Evolutionary conservation across 148 eudicot species (phyloP).

Genomic region (Chenopodium suecicum): DNA sequence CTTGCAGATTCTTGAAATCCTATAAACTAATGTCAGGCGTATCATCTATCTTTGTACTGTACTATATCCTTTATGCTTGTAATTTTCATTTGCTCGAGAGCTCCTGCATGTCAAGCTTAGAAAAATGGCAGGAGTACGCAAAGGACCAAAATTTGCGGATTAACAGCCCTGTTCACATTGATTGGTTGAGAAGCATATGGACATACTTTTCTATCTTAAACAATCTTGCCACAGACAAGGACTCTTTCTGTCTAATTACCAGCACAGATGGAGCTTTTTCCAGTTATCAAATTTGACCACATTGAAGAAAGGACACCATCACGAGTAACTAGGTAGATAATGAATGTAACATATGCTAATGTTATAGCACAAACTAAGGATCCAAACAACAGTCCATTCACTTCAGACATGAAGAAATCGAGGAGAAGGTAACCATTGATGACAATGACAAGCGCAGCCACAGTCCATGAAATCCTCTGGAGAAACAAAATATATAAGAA

Average conservation of each 20-base stretch:
- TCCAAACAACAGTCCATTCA: constrained; percentile 51
- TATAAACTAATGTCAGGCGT: neutral
- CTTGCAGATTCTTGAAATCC: neutral
- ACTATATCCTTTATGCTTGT: constrained; percentile 3
- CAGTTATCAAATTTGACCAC: constrained; percentile 20
- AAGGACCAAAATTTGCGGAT: neutral
- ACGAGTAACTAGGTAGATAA: constrained; percentile 44
- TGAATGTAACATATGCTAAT: constrained; percentile 42
- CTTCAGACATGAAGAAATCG: constrained; percentile 56
- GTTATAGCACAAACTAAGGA: constrained; percentile 35
- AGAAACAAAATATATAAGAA: constrained; percentile 1
- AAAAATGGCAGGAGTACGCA: neutral
- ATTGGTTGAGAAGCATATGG: neutral
- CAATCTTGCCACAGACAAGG: neutral
- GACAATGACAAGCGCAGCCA: constrained; percentile 60
- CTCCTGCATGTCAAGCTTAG: neutral
- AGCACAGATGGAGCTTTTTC: constrained; percentile 22
- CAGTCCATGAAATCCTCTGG: constrained; percentile 58
- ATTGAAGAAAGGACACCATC: constrained; percentile 33
- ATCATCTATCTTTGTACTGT: constrained; percentile 8
- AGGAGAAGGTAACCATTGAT: constrained; percentile 60
- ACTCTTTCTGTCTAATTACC: constrained; percentile 22
- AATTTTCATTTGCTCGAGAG: neutral
- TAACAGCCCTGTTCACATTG: neutral
- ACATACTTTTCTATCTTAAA: neutral